Evolutionary conservation across 805 yeast genomes (phyloP).

Genomic region (Kregervanrija pseudodelftensis): DNA sequence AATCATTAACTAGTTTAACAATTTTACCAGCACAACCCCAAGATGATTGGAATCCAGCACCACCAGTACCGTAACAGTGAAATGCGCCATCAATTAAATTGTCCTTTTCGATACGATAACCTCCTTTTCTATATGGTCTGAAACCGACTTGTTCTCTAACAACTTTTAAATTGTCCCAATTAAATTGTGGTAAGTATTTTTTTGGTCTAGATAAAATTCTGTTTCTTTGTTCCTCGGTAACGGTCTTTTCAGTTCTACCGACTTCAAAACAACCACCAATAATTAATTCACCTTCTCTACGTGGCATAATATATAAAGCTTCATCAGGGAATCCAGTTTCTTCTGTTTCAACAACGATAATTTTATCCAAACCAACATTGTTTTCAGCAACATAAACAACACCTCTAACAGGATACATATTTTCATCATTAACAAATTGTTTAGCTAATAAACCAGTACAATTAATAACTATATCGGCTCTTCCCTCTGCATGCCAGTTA

Average conservation of each 20-base stretch:
- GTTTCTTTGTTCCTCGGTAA: slow-evolving; percentile 38
- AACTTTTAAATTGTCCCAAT: slow-evolving; percentile 36
- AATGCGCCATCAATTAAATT: slow-evolving; percentile 49
- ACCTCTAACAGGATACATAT: slow-evolving; percentile 50
- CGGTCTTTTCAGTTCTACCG: slow-evolving; percentile 16
- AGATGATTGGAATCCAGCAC: slow-evolving; percentile 43
- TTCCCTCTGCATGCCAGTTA: slow-evolving; percentile 31
- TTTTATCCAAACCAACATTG: slow-evolving; percentile 22
- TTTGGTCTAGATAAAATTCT: slow-evolving; percentile 42
- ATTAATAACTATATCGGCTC: slow-evolving; percentile 48
- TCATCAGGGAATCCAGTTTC: slow-evolving; percentile 34
- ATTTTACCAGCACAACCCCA: slow-evolving; percentile 56
- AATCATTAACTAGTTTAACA: slow-evolving; percentile 7
- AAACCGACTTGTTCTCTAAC: slow-evolving; percentile 52
- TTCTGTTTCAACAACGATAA: slow-evolving; percentile 24
- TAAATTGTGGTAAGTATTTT: slow-evolving; percentile 32
- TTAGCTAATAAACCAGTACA: slow-evolving; percentile 48
- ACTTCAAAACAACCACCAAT: slow-evolving; percentile 46
- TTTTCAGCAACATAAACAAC: slow-evolving; percentile 50
- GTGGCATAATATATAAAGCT: slow-evolving; percentile 54
- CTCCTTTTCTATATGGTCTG: slow-evolving; percentile 59
- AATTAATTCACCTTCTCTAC: slow-evolving; percentile 66
- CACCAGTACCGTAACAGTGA: slow-evolving; percentile 44
- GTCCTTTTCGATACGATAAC: slow-evolving; percentile 44
- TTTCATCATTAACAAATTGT: slow-evolving; percentile 34